Evolutionary conservation across 73 alveolate species (phyloP), one percentile per base, ranked within the genome.

Genomic region (Tetrahymena malaccensis): DNA sequence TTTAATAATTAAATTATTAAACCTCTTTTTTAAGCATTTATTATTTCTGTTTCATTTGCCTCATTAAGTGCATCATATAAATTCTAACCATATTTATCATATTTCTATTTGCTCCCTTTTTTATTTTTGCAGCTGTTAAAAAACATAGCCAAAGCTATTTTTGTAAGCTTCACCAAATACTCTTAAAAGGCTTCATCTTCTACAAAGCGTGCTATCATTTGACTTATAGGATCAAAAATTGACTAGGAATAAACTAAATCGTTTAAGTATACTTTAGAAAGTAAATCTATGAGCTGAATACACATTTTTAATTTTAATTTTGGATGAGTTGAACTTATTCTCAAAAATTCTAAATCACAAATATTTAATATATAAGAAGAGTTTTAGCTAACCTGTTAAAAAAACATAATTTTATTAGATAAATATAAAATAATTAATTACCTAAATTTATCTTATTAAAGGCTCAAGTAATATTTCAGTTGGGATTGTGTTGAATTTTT

Each of bases 391-490:
- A 93, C 55, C 84, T 35, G 57, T 35, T 35, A 35, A 93, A 93
- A 25, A 94, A 94, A 35, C 94, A 35, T 22, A 93, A 6, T 84
- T 2, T 94, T 95, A 93, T 95, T 97, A 93, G 35, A 97, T 83
- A 93, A 96, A 35, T 10, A 25, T 70, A 4, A 70, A 70, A 4
- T 1, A 94, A 94, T 97, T 96, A 96, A 97, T 96, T 35, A 98
- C 95, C 95, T 95, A 97, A 4, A 99, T 98, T 96, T 98, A 98
- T 93, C 98, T 98, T 4, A 98, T 97, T 85, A 98, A 97, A 7
- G 99, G 99, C 94, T 99, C 99, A 8, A 98, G 95, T 94, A 99
- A 94, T 40, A 99, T 99, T 34, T 98, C 99, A 7, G 98, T 98
- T 13, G 99, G 99, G 43, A 99, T 99, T 37, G 99, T 96, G 94